Evolutionary conservation across 73 alveolate species (phyloP).

Genomic region (Effrenium voratum): DNA sequence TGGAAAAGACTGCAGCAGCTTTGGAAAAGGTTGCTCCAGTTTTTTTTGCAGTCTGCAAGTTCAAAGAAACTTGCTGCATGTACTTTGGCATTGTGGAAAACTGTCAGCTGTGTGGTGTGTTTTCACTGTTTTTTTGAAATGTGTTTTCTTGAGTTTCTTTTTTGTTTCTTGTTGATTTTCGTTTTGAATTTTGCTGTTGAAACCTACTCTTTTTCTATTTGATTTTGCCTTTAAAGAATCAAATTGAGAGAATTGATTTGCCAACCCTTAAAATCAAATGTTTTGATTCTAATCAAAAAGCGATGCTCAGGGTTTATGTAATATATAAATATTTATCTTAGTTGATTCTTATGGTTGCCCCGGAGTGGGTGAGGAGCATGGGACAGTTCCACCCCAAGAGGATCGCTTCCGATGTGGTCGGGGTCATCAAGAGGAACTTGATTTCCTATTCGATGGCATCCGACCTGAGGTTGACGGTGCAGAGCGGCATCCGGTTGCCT

Average conservation of each 20-base stretch:
- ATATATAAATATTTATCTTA: too few species aligned
- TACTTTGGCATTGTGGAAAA: neutral
- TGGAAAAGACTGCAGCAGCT: neutral
- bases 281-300: neutral
- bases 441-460: too few species aligned
- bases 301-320: conserved; percentile 30
- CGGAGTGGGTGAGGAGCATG: too few species aligned
- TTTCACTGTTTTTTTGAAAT: too few species aligned
- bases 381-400: too few species aligned
- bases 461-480: too few species aligned
- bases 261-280: neutral
- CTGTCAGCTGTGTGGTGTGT: neutral
- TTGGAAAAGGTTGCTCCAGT: neutral
- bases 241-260: neutral
- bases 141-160: too few species aligned
- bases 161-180: neutral
- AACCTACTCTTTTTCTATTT: neutral
- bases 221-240: neutral
- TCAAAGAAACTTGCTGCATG: neutral
- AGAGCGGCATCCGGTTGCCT: too few species aligned
- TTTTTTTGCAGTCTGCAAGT: too few species aligned
- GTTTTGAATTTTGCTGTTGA: neutral
- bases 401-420: too few species aligned
- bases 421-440: too few species aligned
- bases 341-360: too few species aligned